These are phyloP conservation scores for Aspergillus sclerotioniger DNA, from an alignment of 495 filamentous ascomycete genomes.

Conservation along the genomic window DNA sequence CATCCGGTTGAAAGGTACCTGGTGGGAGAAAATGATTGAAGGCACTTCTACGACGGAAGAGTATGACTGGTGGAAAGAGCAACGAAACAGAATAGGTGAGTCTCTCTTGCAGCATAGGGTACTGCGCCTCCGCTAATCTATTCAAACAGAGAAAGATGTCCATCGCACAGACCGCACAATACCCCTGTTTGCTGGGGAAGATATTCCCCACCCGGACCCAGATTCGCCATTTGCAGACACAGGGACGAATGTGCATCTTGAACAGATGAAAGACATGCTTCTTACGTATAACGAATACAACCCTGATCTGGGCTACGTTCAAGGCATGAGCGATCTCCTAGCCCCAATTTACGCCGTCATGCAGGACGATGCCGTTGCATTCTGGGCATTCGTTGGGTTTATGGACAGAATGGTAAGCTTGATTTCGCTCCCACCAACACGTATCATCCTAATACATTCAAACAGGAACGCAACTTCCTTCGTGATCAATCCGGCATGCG, in stretches of 20 bases:
- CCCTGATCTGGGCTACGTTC: conserved; percentile 88
- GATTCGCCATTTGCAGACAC: conserved; percentile 88
- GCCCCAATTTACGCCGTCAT: conserved; percentile 95
- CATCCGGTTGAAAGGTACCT: conserved; percentile 85
- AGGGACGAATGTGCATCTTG: conserved; percentile 95
- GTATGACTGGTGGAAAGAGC: conserved; percentile 94
- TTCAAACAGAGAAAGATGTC: conserved; percentile 84
- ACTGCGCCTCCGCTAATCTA: conserved; percentile 9
- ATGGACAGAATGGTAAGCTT: conserved; percentile 81
- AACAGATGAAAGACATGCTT: conserved; percentile 99
- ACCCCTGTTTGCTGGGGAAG: conserved; percentile 91
- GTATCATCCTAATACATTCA: conserved; percentile 11
- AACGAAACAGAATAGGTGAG: conserved; percentile 87
- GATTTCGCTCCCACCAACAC: not conserved
- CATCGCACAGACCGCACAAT: conserved; percentile 93
- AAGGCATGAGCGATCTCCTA: conserved; percentile 97
- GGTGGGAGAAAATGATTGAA: conserved; percentile 94
- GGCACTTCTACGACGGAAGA: conserved; percentile 70
- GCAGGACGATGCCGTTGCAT: conserved; percentile 94
- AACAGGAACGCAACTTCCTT: conserved; percentile 87
- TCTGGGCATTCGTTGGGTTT: conserved; percentile 94
- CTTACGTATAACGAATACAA: conserved; percentile 98
- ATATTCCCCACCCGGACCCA: conserved; percentile 96
- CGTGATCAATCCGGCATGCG: conserved; percentile 96
- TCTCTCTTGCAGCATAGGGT: not conserved